Conservation (phyloP, 208 protist species). For the Plasmodiophora brassicae region DNA sequence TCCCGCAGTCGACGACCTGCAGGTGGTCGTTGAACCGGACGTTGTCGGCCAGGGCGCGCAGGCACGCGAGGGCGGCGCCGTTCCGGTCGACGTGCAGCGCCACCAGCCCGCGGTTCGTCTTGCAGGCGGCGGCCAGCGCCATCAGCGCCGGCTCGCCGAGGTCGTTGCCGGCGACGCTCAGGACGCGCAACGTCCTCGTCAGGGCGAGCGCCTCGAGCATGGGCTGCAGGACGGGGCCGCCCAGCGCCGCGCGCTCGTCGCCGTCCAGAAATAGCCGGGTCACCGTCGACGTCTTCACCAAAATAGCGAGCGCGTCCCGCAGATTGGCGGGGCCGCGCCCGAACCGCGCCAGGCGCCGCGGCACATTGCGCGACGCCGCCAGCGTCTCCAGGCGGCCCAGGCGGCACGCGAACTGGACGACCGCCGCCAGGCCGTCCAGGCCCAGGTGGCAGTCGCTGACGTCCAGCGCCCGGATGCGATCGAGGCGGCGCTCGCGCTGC, state of each 20-base stretch:
- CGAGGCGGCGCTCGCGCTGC: not conserved
- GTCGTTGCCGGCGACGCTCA: not conserved
- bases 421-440: not conserved
- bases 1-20: no score
- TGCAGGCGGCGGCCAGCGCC: not conserved
- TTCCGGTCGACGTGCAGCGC: not conserved
- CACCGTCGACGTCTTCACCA: not conserved
- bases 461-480: not conserved
- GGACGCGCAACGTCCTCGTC: not conserved
- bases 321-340: not conserved
- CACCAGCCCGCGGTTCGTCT: not conserved
- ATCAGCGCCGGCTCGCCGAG: not conserved
- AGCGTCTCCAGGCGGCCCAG: slow-evolving; percentile 25
- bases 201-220: not conserved
- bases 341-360: not conserved
- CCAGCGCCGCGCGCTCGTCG: not conserved
- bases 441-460: not conserved
- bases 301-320: not conserved
- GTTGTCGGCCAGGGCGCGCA: not conserved
- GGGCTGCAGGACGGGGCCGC: not conserved
- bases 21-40: no score
- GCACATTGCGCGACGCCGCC: not conserved
- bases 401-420: no score
- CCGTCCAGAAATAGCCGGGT: not conserved
- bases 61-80: not conserved